Base-by-base conservation (phyloP, 768 basidiomycete genomes). In the Trametes sanguinea region DNA sequence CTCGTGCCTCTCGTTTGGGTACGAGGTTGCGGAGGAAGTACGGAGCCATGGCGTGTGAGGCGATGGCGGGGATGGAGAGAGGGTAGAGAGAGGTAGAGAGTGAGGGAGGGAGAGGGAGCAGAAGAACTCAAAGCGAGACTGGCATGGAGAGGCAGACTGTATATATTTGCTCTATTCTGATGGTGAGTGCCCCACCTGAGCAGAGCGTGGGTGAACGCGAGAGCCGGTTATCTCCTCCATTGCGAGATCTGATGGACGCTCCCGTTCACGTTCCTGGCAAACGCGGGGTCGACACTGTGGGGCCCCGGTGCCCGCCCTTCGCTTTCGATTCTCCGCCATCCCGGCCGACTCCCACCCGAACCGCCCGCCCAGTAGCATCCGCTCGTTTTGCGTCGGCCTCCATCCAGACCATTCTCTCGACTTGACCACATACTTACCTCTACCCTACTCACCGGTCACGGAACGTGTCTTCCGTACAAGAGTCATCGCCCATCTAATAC, bases 11-110 rank as follows among this genome's bases (percentile, higher is more conserved):
- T 63, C 76, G 68, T 51, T 67, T 65, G 44, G 74, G 74, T 50
- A 75, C 50, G 69, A 75, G 65, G 72, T 77, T 84, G 60, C 66
- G 71, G 27, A 83, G 57, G 64, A 86, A 86, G 69, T 76, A 77
- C 5, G 83, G 83, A 30, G 80, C 77, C 82, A 84, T 84, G 46
- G 68, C 33, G 54, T 29, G 0, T 54, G 43, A 33, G 43, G 39
- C 40, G 10, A 43, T 54, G 48, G 50, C 35, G 29, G 57, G 10
- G 57, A 17, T 51, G 48, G 30, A 37, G 35, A 37, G 35, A 37
- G 11, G 11, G 35, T 6, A 29, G 57, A 14, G 57, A 17, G 55
- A 48, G 30, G 11, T 6, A 37, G 35, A 37, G 11, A 37, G 35
- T 0, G 35, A 37, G 57, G 43, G 14, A 32, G 48, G 35, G 45